Evolutionary conservation across 2,329 filamentous ascomycete genomes (phyloP).

Genomic region (Aspergillus neoniger): DNA sequence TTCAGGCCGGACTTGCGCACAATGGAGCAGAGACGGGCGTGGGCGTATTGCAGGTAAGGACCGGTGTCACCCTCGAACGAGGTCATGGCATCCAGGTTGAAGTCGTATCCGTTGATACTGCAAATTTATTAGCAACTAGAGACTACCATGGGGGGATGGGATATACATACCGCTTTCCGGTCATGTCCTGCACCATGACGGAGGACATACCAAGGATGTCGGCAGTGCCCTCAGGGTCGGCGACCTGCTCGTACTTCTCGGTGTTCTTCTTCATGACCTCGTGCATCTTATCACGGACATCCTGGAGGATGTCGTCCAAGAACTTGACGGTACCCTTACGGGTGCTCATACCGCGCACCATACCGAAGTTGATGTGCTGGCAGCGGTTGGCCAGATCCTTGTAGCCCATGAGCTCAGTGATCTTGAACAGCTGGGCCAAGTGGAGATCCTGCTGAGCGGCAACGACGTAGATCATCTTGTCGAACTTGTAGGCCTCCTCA

Average conservation of each 20-base stretch:
- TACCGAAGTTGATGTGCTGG: constrained; percentile 67
- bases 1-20: constrained; percentile 57
- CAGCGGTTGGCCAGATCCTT: constrained; percentile 62
- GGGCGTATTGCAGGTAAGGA: constrained; percentile 66
- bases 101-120: constrained; percentile 65
- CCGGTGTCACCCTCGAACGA: constrained; percentile 68
- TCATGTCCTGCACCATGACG: constrained; percentile 99
- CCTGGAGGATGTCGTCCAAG: constrained; percentile 69
- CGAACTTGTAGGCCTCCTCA: constrained; percentile 62
- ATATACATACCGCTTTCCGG: constrained; percentile 73
- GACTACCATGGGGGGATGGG: neutral
- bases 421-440: constrained; percentile 66
- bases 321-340: constrained; percentile 74
- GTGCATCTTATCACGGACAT: constrained; percentile 94
- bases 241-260: constrained; percentile 86
- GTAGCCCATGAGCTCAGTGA: constrained; percentile 62
- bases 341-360: constrained; percentile 67
- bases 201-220: constrained; percentile 90
- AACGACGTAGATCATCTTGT: constrained; percentile 70
- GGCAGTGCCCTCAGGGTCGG: constrained; percentile 76
- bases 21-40: constrained; percentile 61
- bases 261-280: constrained; percentile 92
- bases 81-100: constrained; percentile 66
- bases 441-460: constrained; percentile 66
- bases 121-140: constrained; percentile 9